Percentiles rank a stretch among this genome's conserved stretches.
Evolutionary conservation across 2,329 filamentous ascomycete species (phyloP).

Genomic region (Phaeophleospora eucalypticola): DNA sequence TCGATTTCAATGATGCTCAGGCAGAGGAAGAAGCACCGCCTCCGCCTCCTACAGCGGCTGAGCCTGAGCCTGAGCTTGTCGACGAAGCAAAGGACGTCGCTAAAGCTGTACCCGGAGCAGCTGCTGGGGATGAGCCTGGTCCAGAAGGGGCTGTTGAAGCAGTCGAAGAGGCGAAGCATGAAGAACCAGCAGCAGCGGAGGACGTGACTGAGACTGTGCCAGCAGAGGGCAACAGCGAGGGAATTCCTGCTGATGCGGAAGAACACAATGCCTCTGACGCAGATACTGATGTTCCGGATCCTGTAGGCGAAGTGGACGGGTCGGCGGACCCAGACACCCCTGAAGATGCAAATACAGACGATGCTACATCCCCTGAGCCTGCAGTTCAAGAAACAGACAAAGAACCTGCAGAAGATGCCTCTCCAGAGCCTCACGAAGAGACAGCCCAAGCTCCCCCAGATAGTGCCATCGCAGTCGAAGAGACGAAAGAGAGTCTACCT

Average conservation of each 20-base stretch:
- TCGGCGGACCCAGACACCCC: no score
- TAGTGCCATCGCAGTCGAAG: background rate
- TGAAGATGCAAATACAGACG: no score
- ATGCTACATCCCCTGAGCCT: no score
- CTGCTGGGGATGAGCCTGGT: conserved; percentile 1
- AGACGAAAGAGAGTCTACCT: background rate
- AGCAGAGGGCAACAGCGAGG: no score
- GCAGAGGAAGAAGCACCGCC: background rate
- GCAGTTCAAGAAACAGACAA: background rate
- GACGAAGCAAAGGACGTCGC: conserved; percentile 1
- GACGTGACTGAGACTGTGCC: no score
- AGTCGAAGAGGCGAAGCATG: background rate
- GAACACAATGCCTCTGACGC: no score
- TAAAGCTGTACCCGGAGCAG: conserved; percentile 2
- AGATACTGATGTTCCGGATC: no score
- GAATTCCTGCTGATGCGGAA: no score
- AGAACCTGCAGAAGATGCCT: background rate
- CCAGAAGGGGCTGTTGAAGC: conserved; percentile 1
- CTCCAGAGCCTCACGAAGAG: background rate
- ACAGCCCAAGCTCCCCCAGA: background rate
- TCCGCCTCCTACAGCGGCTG: conserved; percentile 2
- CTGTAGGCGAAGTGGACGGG: no score
- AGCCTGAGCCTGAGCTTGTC: background rate
- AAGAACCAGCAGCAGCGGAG: no score
- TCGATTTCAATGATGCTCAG: conserved; percentile 10